A percentile compares a stretch with the other conserved stretches of the same genome.
phyloP scores from a whole-genome alignment of 345 rosid genomes.

The Acer negundo region DNA sequence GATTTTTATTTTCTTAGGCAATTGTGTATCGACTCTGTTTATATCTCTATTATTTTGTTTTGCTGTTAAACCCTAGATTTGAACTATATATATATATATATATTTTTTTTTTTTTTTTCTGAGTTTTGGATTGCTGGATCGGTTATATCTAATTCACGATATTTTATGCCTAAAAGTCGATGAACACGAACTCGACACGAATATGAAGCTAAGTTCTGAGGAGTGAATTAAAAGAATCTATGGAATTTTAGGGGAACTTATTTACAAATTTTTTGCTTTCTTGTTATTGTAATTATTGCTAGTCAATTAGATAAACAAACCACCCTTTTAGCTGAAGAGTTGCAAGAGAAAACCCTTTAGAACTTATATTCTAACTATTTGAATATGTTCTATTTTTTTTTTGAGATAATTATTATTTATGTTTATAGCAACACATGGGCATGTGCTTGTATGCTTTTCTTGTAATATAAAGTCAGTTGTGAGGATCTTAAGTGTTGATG shows the following conservation, averaged over 20 bases:
- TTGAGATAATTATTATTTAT: not conserved
- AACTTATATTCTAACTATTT: no score
- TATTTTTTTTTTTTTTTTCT: not conserved
- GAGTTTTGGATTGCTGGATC: not conserved
- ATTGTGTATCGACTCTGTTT: no score
- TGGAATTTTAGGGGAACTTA: no score
- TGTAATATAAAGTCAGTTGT: not conserved
- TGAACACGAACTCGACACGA: no score
- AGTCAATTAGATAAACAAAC: not conserved
- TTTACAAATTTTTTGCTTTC: not conserved
- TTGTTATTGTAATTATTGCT: not conserved
- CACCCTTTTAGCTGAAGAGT: not conserved
- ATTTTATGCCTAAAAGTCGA: not conserved
- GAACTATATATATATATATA: no score
- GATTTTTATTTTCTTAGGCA: not conserved
- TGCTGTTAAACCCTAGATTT: not conserved
- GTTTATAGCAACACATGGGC: not conserved
- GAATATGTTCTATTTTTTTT: no score
- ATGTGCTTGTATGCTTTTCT: not conserved
- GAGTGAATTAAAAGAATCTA: not conserved
- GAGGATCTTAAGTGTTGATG: not conserved
- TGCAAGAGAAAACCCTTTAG: not conserved
- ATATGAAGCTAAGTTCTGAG: not conserved
- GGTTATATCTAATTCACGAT: not conserved
- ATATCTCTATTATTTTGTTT: not conserved